Evolutionary conservation across 352 stramenopile genomes (phyloP).

Genomic region (Globisporangium acanthophoron): DNA sequence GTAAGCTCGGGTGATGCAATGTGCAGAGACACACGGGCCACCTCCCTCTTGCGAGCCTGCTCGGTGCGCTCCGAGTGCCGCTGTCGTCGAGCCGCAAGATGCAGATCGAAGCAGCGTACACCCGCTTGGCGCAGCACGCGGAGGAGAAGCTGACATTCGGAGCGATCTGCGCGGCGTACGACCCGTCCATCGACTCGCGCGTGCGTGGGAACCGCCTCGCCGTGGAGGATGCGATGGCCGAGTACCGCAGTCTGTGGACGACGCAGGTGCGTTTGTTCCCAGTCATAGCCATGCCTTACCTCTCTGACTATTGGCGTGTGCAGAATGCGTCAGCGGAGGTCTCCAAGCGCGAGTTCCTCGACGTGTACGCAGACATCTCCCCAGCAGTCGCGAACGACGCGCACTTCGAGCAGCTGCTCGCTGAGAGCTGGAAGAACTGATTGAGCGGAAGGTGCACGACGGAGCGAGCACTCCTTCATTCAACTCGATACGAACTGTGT

Average conservation of each 20-base stretch:
- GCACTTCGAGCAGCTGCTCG: constrained; percentile 61
- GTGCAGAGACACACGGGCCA: constrained; percentile 43
- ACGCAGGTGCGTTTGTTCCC: constrained; percentile 14
- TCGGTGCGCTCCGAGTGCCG: constrained; percentile 35
- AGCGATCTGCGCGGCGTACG: constrained; percentile 37
- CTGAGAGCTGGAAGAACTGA: constrained; percentile 51
- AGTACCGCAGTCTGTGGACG: constrained; percentile 46
- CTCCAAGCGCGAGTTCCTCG: constrained; percentile 49
- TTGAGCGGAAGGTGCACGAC: no score
- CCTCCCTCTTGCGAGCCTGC: constrained; percentile 39
- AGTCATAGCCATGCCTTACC: neutral
- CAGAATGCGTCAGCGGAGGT: constrained; percentile 21
- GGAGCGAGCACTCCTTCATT: neutral
- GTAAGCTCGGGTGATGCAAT: neutral
- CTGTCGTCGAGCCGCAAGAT: constrained; percentile 25
- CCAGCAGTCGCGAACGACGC: constrained; percentile 46
- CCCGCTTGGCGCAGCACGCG: constrained; percentile 25
- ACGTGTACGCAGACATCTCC: constrained; percentile 72
- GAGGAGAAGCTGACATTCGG: constrained; percentile 38
- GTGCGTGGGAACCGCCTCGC: constrained; percentile 35
- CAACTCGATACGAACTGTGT: neutral
- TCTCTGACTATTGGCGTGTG: constrained; percentile 1
- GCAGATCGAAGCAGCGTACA: constrained; percentile 39
- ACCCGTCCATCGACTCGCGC: constrained; percentile 55
- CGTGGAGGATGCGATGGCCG: constrained; percentile 22